Base-by-base conservation (phyloP, 176 grass and related monocot species). In the Aegilops tauschii region DNA sequence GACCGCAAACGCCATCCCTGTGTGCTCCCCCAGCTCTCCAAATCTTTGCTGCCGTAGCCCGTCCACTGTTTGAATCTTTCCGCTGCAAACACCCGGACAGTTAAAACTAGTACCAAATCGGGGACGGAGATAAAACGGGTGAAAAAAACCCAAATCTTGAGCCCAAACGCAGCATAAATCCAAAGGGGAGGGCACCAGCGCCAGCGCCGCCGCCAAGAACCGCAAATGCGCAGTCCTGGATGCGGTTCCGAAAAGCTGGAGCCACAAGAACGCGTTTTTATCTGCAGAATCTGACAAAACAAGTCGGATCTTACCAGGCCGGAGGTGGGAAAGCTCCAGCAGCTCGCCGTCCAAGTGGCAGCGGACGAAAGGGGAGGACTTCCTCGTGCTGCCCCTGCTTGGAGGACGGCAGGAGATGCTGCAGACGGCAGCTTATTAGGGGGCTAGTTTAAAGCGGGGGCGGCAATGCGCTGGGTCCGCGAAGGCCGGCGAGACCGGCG, bases 1-100 rank as follows among this genome's bases (percentile, higher is more conserved):
- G 52, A 94, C 85, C 49, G 82, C 84, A 47, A 92, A 92, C 18
- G 83, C 83, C 94, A 96, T 96, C 56, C 76, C 74, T 3, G 67
- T 36, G 18, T 0, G 21, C 25, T 4, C 66, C 58, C 52, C 50
- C 45, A 61, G 39, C 18, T 20, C 50, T 25, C 37, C 36, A 6
- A 86, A 86, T 86, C 36, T 69, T 81, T 7, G 21, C 76, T 18
- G 36, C 47, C 4, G 34, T 20, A 61, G 45, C 42, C 45, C 70
- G 40, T 44, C 69, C 59, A n/a, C 61, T 5, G 7, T 61, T 47
- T 50, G 31, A 9, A 85, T 28, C 63, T 68, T 80, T 76, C 32
- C 20, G 27, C 65, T 74, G 28, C 49, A 32, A 80, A 30, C 35
- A 71, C 7, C 61, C 17, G 18, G 39, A 61, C 18, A 14, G 87